Percentiles rank a stretch among this genome's conserved stretches.
phyloP scores from a whole-genome alignment of 2,329 filamentous ascomycete genomes.

The Ceratocystis variospora region DNA sequence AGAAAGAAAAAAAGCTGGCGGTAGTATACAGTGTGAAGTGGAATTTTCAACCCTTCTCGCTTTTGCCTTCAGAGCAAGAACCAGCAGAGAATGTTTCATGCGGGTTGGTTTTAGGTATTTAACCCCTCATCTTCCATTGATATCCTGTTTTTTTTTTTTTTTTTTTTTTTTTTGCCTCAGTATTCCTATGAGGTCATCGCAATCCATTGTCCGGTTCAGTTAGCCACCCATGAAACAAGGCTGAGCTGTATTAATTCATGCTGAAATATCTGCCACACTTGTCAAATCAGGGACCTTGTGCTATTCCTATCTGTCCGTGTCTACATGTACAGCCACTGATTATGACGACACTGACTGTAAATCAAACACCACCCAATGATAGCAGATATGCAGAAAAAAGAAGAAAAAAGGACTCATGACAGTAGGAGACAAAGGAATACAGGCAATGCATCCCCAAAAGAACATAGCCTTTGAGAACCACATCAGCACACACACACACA shows the following conservation, averaged over 20 bases:
- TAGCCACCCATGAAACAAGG: neutral
- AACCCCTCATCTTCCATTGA: neutral
- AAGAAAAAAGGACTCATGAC: no score
- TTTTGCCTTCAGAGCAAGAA: neutral
- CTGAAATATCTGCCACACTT: neutral
- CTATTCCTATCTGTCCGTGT: neutral
- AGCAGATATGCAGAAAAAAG: neutral
- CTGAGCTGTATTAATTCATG: neutral
- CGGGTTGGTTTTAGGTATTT: neutral
- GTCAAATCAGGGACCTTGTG: neutral
- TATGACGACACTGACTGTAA: neutral
- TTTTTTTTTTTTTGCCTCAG: neutral
- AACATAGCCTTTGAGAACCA: no score
- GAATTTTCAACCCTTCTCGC: neutral
- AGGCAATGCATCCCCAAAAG: no score
- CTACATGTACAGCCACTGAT: neutral
- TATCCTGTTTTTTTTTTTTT: neutral
- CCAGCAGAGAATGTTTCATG: neutral
- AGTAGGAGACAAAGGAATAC: no score
- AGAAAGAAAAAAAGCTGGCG: neutral
- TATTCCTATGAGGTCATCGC: constrained; percentile 2
- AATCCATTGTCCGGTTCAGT: neutral
- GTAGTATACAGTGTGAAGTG: neutral
- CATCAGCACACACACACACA: no score
- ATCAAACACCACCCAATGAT: neutral